Evolutionary conservation across 2,329 filamentous ascomycete genomes (phyloP).

Genomic region (Fusarium sp.): DNA sequence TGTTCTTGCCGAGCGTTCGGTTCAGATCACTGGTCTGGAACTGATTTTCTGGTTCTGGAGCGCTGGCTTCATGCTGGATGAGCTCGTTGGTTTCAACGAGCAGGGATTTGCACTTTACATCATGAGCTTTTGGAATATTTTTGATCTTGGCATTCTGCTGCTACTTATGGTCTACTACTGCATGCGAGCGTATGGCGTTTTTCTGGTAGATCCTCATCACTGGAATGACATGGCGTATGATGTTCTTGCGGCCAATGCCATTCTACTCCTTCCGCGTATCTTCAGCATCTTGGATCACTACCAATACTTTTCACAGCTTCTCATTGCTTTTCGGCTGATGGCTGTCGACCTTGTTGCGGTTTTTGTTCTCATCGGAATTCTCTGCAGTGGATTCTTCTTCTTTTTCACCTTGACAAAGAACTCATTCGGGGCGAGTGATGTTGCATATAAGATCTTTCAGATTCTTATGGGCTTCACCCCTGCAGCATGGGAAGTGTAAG

Average conservation of each 20-base stretch:
- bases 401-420: slow-evolving; percentile 88
- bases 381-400: slow-evolving; percentile 94
- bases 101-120: slow-evolving; percentile 97
- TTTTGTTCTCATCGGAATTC: slow-evolving; percentile 84
- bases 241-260: slow-evolving; percentile 90
- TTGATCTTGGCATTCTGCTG: slow-evolving; percentile 89
- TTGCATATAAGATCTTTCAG: slow-evolving; percentile 94
- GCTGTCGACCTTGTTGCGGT: slow-evolving; percentile 89
- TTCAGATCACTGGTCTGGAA: slow-evolving; percentile 85
- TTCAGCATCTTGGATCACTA: slow-evolving; percentile 96
- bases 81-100: slow-evolving; percentile 95
- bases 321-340: slow-evolving; percentile 96
- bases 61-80: slow-evolving; percentile 95
- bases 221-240: slow-evolving; percentile 92
- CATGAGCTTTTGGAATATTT: slow-evolving; percentile 98
- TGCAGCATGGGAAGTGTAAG: slow-evolving; percentile 89
- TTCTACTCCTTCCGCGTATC: slow-evolving; percentile 88
- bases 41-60: slow-evolving; percentile 98
- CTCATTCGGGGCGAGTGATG: slow-evolving; percentile 75
- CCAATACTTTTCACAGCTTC: slow-evolving; percentile 92
- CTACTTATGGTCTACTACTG: slow-evolving; percentile 91
- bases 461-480: slow-evolving; percentile 96
- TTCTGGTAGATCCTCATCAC: slow-evolving; percentile 79
- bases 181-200: slow-evolving; percentile 87
- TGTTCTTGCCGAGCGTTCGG: slow-evolving; percentile 80